These are phyloP conservation scores for Barbatosphaeria neglecta DNA, from an alignment of 495 filamentous ascomycete genomes.

Conservation along the genomic window DNA sequence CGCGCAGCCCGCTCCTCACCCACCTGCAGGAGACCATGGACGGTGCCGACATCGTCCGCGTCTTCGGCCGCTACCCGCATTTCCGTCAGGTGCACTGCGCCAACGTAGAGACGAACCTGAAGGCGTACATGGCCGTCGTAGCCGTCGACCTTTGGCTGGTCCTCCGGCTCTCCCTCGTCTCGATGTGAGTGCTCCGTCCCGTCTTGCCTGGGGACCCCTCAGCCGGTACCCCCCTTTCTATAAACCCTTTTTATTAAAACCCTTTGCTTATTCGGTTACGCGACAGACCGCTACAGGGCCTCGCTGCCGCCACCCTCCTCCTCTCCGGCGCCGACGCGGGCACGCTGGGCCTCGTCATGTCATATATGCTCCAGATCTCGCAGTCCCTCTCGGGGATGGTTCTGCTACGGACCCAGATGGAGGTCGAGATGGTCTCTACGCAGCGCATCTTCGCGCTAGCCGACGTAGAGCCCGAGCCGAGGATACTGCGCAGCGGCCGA, in stretches of 20 bases:
- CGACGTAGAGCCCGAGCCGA: slow-evolving; percentile 39
- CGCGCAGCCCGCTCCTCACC: not conserved
- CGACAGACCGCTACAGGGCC: slow-evolving; percentile 70
- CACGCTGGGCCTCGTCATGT: slow-evolving; percentile 71
- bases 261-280: slow-evolving; percentile 30
- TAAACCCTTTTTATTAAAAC: slow-evolving; percentile 8
- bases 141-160: slow-evolving; percentile 64
- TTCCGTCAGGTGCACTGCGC: not conserved
- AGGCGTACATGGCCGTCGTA: slow-evolving; percentile 49
- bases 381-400: slow-evolving; percentile 38
- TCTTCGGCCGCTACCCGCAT: not conserved
- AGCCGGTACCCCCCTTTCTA: too few species aligned
- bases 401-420: slow-evolving; percentile 36
- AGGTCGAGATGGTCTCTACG: slow-evolving; percentile 35
- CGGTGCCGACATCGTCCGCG: not conserved
- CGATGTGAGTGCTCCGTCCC: slow-evolving; percentile 85
- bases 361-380: slow-evolving; percentile 57
- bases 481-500: too few species aligned
- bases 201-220: too few species aligned
- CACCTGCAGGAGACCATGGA: not conserved
- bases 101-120: not conserved
- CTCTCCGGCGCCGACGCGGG: slow-evolving; percentile 59
- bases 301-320: slow-evolving; percentile 75
- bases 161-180: slow-evolving; percentile 62
- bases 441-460: slow-evolving; percentile 7